Percentiles rank a stretch among this genome's conserved stretches.
Evolutionary conservation across 1,139 yeast species (phyloP).

Genomic region (Fermentozyma sake): DNA sequence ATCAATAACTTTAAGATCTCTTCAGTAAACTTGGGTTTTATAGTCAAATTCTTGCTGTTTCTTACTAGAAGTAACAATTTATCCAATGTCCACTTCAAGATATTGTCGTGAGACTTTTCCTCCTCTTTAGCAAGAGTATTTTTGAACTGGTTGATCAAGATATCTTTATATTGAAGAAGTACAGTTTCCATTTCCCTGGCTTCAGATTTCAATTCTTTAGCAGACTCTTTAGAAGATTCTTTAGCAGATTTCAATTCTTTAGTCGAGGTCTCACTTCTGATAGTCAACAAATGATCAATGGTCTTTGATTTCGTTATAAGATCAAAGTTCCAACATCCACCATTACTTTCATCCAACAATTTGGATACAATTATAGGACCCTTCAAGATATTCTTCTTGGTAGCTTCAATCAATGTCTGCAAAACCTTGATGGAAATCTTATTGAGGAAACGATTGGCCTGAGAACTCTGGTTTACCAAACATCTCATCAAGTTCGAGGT

Average conservation of each 20-base stretch:
- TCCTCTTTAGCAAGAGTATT: conserved; percentile 14
- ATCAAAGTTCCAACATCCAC: conserved; percentile 74
- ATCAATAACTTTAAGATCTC: conserved; percentile 50
- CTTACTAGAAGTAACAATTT: conserved; percentile 56
- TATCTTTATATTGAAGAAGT: conserved; percentile 16
- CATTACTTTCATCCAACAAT: conserved; percentile 45
- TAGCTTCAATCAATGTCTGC: conserved; percentile 34
- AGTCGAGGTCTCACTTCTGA: conserved; percentile 23
- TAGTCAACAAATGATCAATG: conserved; percentile 46
- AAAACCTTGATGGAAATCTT: conserved; percentile 59
- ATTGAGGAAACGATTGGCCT: conserved; percentile 60
- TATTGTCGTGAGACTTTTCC: conserved; percentile 29
- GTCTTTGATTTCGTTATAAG: conserved; percentile 71
- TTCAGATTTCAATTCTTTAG: conserved; percentile 8
- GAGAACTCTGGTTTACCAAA: conserved; percentile 72
- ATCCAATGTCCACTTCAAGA: conserved; percentile 67
- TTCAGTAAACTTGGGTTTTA: conserved; percentile 38
- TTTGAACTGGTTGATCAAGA: conserved; percentile 21
- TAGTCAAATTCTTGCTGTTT: conserved; percentile 31
- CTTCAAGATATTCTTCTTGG: conserved; percentile 36
- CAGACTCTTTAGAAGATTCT: conserved; percentile 10
- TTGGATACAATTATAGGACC: conserved; percentile 46
- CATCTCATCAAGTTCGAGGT: conserved; percentile 72
- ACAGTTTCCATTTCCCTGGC: conserved; percentile 9
- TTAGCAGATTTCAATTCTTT: too few species aligned